These are phyloP conservation scores for Brasilioporus rufonigricans DNA, from an alignment of 768 basidiomycete genomes.

Conservation along the genomic window DNA sequence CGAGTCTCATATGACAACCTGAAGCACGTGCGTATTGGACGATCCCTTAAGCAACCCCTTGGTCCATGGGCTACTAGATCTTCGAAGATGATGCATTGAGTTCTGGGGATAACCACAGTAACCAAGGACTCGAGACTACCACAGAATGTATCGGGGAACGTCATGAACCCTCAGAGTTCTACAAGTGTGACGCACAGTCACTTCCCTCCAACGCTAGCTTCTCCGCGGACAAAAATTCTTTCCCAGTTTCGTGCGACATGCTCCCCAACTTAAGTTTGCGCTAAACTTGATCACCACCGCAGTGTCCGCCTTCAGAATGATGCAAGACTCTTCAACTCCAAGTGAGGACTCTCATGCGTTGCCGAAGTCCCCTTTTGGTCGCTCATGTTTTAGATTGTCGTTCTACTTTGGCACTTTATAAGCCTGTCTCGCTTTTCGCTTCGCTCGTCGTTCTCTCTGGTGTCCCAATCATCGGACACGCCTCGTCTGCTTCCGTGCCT, in stretches of 20 bases:
- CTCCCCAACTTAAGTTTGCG: neutral
- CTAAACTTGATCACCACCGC: no score
- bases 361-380: neutral
- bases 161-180: no score
- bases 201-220: neutral
- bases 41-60: neutral
- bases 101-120: neutral
- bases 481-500: neutral
- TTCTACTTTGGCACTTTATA: slow-evolving; percentile 1
- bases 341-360: no score
- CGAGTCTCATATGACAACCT: neutral
- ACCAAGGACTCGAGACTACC: neutral
- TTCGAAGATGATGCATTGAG: neutral
- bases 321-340: slow-evolving; percentile 4
- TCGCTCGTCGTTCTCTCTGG: slow-evolving; percentile 12
- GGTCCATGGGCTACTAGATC: neutral
- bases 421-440: slow-evolving; percentile 1
- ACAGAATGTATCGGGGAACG: no score
- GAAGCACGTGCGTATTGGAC: slow-evolving; percentile 6
- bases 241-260: neutral
- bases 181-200: neutral
- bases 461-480: slow-evolving; percentile 5
- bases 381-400: neutral
- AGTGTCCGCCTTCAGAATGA: no score
- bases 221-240: neutral